Percentiles rank a stretch among this genome's conserved stretches.
Conservation (phyloP, 352 stramenopile genomes). For the Phytophthora megakarya region DNA sequence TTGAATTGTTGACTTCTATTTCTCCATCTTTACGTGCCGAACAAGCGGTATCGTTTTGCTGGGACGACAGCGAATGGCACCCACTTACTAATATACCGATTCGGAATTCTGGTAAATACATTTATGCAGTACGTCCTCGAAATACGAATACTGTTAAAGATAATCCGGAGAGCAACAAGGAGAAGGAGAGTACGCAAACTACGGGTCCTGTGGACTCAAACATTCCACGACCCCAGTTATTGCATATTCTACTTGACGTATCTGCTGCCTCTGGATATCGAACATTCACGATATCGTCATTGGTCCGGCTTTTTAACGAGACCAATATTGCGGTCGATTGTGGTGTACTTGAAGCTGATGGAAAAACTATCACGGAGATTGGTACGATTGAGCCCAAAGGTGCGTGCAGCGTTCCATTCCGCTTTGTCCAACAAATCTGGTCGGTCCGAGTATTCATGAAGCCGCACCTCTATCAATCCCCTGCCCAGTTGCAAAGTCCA, state of each 20-base stretch:
- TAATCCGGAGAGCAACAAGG: constrained; percentile 14
- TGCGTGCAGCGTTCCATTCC: constrained; percentile 70
- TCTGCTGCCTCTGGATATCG: constrained; percentile 68
- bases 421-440: constrained; percentile 56
- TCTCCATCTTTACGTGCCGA: constrained; percentile 72
- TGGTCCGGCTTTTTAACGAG: constrained; percentile 83
- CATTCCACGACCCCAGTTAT: constrained; percentile 20
- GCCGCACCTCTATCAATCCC: constrained; percentile 37
- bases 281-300: constrained; percentile 80
- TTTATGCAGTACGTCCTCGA: constrained; percentile 67
- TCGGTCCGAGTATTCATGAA: constrained; percentile 70
- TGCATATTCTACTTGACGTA: constrained; percentile 80
- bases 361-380: constrained; percentile 61
- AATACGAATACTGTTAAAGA: neutral
- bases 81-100: constrained; percentile 80
- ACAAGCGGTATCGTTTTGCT: constrained; percentile 79
- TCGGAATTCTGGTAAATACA: constrained; percentile 74
- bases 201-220: constrained; percentile 6
- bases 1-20: constrained; percentile 74
- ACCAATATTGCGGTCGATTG: constrained; percentile 60
- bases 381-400: constrained; percentile 67
- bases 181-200: neutral
- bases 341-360: constrained; percentile 59
- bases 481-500: neutral
- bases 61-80: constrained; percentile 70